Evolutionary conservation across 192 early-diverging fungal species (phyloP).

Genomic region (Gamsiella multidivaricata): DNA sequence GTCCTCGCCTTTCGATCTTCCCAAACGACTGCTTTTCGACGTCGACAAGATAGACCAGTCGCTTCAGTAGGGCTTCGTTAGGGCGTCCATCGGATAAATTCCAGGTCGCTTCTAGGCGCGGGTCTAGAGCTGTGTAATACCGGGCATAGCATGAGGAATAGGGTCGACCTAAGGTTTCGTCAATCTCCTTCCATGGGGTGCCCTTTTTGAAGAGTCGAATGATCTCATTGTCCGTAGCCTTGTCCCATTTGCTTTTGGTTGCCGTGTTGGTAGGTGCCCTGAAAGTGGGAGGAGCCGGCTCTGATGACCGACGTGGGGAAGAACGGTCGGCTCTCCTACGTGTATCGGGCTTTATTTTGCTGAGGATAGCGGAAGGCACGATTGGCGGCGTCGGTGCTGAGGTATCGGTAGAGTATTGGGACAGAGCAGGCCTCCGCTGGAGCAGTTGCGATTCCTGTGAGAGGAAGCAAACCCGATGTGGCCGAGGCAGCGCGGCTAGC

Average conservation of each 20-base stretch:
- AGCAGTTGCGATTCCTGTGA: no score
- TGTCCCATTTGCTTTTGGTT: conserved; percentile 15
- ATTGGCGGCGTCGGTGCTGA: background rate
- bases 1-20: conserved; percentile 7
- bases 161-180: conserved; percentile 8
- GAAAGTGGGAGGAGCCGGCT: background rate
- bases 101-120: conserved; percentile 21
- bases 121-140: conserved; percentile 29
- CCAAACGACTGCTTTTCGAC: conserved; percentile 14
- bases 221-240: conserved; percentile 8
- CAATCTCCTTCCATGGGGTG: conserved; percentile 26
- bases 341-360: conserved; percentile 1
- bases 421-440: no score
- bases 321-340: background rate
- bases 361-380: background rate
- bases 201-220: conserved; percentile 3
- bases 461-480: no score
- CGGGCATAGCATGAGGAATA: conserved; percentile 27
- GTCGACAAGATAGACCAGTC: conserved; percentile 27
- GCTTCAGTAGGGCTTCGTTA: conserved; percentile 9
- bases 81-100: conserved; percentile 20
- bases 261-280: background rate
- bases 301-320: background rate
- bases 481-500: no score
- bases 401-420: background rate